Evolutionary conservation across 2,329 filamentous ascomycete genomes (phyloP), one percentile per base, ranked within the genome.

Genomic region (Dactylellina leptospora): DNA sequence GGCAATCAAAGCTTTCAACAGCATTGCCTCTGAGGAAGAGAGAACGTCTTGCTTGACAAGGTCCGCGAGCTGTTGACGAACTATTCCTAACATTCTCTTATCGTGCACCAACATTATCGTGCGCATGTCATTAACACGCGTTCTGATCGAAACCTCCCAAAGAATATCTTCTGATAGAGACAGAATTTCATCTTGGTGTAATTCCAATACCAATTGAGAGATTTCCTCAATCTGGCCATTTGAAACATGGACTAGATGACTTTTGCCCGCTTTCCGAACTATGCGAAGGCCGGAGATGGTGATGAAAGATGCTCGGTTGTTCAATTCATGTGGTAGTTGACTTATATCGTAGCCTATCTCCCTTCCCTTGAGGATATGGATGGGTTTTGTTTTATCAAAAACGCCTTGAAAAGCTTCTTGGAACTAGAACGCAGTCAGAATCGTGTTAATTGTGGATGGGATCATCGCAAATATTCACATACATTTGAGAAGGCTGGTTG

Each of bases 51-150:
- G 23, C 48, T 54, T 1, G 42, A 68, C 44, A 4, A 82, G 58
- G 0, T 44, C n/a, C 2, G 72, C 56, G 0, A 80, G 62, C 58
- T 82, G 80, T 51, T 80, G 78, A 30, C 74, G 77, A 2, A 82
- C 70, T 9, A 82, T 77, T 6, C 80, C 80, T 0, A 82, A 74
- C 79, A 82, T 81, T 1, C 81, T 78, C 68, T 82, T 82, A 73
- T 82, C 81, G 62, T 82, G 81, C 0, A 80, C 78, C 0, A 82
- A 71, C 8, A 82, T 73, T 4, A 82, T 75, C 0, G 80, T 82
- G 0, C 80, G 78, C 74, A 82, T 75, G 60, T 82, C 80, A 42
- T 82, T 82, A 59, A 81, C 79, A 55, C 81, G 81, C 1, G 60
- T 20, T 6, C 78, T 76, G 0, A 81, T 74, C 33, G 78, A 78